A percentile compares a stretch with the other conserved stretches of the same genome.
phyloP scores from a whole-genome alignment of 257 asterid species.

The Anisodus tanguticus region DNA sequence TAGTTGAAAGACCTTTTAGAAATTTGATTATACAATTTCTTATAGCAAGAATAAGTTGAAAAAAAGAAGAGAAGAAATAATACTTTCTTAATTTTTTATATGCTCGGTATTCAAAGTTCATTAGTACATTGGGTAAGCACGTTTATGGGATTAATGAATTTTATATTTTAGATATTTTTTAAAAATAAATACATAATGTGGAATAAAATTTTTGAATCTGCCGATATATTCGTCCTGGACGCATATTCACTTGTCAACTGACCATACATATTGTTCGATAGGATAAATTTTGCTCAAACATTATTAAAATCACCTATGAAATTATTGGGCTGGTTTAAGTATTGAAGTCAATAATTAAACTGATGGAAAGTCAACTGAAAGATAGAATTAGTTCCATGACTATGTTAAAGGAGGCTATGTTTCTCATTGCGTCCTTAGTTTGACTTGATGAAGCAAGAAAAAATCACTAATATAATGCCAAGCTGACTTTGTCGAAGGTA shows the following conservation, averaged over 20 bases:
- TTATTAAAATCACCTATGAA: background rate
- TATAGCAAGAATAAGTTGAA: too few species aligned
- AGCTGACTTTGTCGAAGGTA: conserved; percentile 8
- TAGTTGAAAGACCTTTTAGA: too few species aligned
- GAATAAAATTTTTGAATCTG: background rate
- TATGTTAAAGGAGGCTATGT: background rate
- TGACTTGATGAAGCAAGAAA: background rate
- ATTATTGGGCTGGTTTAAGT: background rate
- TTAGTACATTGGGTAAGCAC: too few species aligned
- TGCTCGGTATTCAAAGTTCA: too few species aligned
- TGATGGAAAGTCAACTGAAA: background rate
- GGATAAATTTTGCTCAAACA: background rate
- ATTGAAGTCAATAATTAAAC: background rate
- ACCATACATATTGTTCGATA: background rate
- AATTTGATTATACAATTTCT: too few species aligned
- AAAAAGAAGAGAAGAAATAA: too few species aligned
- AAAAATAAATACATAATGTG: background rate
- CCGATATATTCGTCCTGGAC: background rate
- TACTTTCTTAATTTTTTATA: too few species aligned
- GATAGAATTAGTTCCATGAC: background rate
- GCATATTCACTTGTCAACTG: background rate
- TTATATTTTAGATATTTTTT: too few species aligned
- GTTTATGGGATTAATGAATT: too few species aligned
- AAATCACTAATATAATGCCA: background rate
- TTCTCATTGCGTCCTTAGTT: background rate